phyloP scores from a whole-genome alignment of 2,329 filamentous ascomycete genomes.

The Clonostachys rhizophaga region DNA sequence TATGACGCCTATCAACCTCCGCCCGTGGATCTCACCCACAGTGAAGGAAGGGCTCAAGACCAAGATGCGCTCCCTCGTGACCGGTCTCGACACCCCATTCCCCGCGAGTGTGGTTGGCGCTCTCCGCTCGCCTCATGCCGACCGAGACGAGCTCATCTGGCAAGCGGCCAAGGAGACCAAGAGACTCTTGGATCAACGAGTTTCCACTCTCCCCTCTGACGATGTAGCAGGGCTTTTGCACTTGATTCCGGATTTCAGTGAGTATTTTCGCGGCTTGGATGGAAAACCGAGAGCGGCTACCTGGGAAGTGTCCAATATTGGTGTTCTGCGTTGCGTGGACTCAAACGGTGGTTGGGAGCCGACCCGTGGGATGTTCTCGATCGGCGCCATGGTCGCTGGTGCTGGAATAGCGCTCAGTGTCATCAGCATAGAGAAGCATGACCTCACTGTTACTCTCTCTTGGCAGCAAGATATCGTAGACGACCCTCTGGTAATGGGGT shows the following conservation, averaged over 20 bases:
- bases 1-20: slow-evolving; percentile 38
- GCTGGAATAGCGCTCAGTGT: slow-evolving; percentile 38
- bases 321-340: slow-evolving; percentile 20
- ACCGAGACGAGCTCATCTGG: slow-evolving; percentile 32
- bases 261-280: slow-evolving; percentile 32
- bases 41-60: slow-evolving; percentile 18
- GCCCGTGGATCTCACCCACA: slow-evolving; percentile 23
- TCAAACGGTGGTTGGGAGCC: slow-evolving; percentile 22
- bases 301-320: slow-evolving; percentile 51
- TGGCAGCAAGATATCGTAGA: slow-evolving; percentile 43
- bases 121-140: slow-evolving; percentile 10
- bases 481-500: slow-evolving; percentile 22
- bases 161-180: slow-evolving; percentile 26
- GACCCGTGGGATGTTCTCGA: slow-evolving; percentile 42
- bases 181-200: slow-evolving; percentile 21
- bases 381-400: slow-evolving; percentile 37
- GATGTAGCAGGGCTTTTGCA: slow-evolving; percentile 35
- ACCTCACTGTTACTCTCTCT: slow-evolving; percentile 34
- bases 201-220: slow-evolving; percentile 29
- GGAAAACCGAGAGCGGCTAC: slow-evolving; percentile 33
- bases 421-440: slow-evolving; percentile 34
- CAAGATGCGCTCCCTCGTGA: slow-evolving; percentile 33
- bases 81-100: slow-evolving; percentile 23
- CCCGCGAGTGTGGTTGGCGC: slow-evolving; percentile 11
- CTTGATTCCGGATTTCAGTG: slow-evolving; percentile 36